A percentile compares a stretch with the other conserved stretches of the same genome.
These are phyloP conservation scores for Magnolia sinica DNA, from an alignment of 164 flowering plant genomes.

Conservation along the genomic window DNA sequence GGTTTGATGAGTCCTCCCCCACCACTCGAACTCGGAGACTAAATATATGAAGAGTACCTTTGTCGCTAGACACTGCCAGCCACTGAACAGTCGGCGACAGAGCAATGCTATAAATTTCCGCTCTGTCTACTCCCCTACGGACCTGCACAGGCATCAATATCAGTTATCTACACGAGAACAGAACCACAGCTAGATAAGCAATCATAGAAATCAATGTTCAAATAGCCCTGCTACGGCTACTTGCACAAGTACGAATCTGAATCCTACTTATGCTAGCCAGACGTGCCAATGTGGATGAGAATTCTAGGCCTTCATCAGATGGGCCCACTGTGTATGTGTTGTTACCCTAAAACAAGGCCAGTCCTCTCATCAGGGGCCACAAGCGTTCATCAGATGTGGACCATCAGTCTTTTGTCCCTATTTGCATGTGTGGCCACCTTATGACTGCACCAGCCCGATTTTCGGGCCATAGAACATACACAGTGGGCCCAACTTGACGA, in stretches of 20 bases:
- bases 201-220: neutral
- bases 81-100: constrained; percentile 57
- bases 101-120: constrained; percentile 52
- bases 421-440: too few relatives aligned
- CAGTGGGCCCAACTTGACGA: too few relatives aligned
- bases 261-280: too few relatives aligned
- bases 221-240: neutral
- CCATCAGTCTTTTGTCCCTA: too few relatives aligned
- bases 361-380: neutral
- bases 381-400: too few relatives aligned
- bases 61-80: constrained; percentile 65
- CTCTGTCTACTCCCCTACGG: constrained; percentile 53
- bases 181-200: neutral
- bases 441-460: too few relatives aligned
- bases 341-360: neutral
- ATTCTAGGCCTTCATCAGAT: neutral
- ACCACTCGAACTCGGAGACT: constrained; percentile 67
- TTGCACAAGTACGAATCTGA: neutral
- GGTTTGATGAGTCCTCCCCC: constrained; percentile 57
- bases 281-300: too few relatives aligned
- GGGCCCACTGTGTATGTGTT: neutral
- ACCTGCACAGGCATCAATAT: constrained; percentile 30
- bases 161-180: neutral
- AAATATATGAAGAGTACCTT: constrained; percentile 55
- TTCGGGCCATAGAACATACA: too few relatives aligned